These are phyloP conservation scores for Cymbidium sinense DNA, from an alignment of 106 monocot species.

Conservation along the genomic window DNA sequence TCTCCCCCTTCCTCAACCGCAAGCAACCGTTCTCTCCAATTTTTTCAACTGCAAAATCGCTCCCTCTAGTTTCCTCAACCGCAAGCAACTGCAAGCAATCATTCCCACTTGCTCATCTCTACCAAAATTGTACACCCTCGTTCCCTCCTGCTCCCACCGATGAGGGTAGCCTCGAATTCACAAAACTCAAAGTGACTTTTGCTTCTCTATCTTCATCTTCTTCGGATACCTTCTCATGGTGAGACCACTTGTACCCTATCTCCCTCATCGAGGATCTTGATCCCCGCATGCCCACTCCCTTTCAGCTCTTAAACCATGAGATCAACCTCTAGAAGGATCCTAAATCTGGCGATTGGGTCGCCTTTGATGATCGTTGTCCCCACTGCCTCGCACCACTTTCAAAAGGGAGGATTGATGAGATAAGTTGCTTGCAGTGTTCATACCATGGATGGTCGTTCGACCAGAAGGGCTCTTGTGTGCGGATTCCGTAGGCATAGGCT, in stretches of 20 bases:
- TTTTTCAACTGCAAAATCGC: no score
- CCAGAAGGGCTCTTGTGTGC: slow-evolving; percentile 53
- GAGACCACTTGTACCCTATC: slow-evolving; percentile 94
- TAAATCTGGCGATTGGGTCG: slow-evolving; percentile 66
- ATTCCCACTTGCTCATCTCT: no score
- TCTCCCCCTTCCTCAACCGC: no score
- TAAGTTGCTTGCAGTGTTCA: slow-evolving; percentile 93
- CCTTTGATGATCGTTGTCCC: slow-evolving; percentile 84
- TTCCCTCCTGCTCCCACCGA: slow-evolving; percentile 23
- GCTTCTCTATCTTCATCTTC: slow-evolving; percentile 14
- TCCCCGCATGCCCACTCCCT: slow-evolving; percentile 63
- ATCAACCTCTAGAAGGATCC: slow-evolving; percentile 85
- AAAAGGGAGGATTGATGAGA: slow-evolving; percentile 96
- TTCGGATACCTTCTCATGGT: slow-evolving; percentile 69
- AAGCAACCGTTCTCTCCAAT: no score
- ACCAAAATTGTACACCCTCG: slow-evolving; percentile 30
- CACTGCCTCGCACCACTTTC: slow-evolving; percentile 96
- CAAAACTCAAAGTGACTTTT: slow-evolving; percentile 11
- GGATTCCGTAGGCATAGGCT: slow-evolving; percentile 70
- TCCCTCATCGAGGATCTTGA: slow-evolving; percentile 90
- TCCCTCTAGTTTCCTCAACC: no score
- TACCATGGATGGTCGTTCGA: slow-evolving; percentile 98
- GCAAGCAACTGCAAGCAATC: no score
- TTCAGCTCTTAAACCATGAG: slow-evolving; percentile 92
- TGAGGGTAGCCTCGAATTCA: neutral